Evolutionary conservation across 179 eudicot genomes (phyloP).

Genomic region (Pouteria campechiana): DNA sequence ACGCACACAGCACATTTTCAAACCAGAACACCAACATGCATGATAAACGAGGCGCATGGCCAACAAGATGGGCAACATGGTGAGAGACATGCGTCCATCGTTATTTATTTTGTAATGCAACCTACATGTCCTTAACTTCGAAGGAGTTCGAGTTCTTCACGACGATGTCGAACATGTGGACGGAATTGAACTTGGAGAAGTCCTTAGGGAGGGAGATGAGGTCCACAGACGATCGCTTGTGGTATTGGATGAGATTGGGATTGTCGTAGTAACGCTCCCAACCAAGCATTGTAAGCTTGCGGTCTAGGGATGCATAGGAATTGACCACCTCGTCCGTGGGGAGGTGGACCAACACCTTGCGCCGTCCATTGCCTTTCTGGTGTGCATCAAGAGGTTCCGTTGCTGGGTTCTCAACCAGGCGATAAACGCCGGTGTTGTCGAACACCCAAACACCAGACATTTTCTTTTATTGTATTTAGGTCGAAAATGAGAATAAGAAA

Average conservation of each 20-base stretch:
- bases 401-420: constrained; percentile 25
- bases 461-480: not conserved
- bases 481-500: too few relatives aligned
- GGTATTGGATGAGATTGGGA: constrained; percentile 20
- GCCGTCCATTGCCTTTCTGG: constrained; percentile 7
- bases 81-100: too few relatives aligned
- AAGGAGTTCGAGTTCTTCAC: constrained; percentile 28
- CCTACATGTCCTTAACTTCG: constrained; percentile 18
- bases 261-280: constrained; percentile 31
- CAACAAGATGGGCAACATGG: too few relatives aligned
- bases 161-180: constrained; percentile 29
- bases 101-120: too few relatives aligned
- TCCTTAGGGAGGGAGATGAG: constrained; percentile 25
- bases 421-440: constrained; percentile 24
- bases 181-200: constrained; percentile 22
- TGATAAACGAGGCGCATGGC: too few relatives aligned
- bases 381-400: too few relatives aligned
- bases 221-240: constrained; percentile 23
- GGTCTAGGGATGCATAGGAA: constrained; percentile 12
- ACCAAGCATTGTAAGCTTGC: constrained; percentile 13
- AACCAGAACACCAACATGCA: too few relatives aligned
- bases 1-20: too few relatives aligned
- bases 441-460: constrained; percentile 37
- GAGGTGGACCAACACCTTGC: constrained; percentile 19
- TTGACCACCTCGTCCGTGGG: constrained; percentile 18